Evolutionary conservation across 257 asterid species (phyloP), one percentile per base, ranked within the genome.

Genomic region (Rauvolfia tetraphylla): DNA sequence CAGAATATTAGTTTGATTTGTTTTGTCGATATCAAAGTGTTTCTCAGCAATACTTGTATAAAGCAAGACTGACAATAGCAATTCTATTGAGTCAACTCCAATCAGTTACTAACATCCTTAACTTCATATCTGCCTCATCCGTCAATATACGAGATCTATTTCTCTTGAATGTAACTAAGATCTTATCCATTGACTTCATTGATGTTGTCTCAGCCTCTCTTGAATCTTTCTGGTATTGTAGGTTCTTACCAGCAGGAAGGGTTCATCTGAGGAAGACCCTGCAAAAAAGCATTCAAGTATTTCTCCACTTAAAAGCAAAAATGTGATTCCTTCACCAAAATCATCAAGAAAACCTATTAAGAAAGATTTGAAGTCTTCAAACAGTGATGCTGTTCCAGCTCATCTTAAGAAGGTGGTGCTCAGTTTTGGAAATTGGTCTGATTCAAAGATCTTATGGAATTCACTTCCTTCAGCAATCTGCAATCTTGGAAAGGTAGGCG

Each of bases 301-400:
- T 84, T 86, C 87, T 41, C 97, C 96, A n/a, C 95, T 90, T 48
- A 85, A 83, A 78, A 82, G 77, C 84, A 92, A 92, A 84, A 89
- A 94, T 75, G 75, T 77, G 68, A 73, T 84, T 13, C 75, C 79
- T 36, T 87, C 95, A n/a, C 93, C 94, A 56, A 88, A 90, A 83
- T 58, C 58, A 51, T 51, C 68, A 65, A 72, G 81, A 71, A 89
- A 86, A 81, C 83, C 85, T 29, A 7, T 44, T 17, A 82, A 58
- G 53, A 87, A 86, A 79, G 85, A 77, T 78, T 7, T 79, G 72
- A 91, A 89, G 73, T 62, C 85, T 27, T 79, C 87, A 7, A 81
- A 76, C 13, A 77, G 79, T 69, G 86, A 81, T 44, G 72, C 72
- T 63, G 74, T 83, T 66, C 93, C 89, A 1, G 57, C 65, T 79